Percentiles rank a stretch among this genome's conserved stretches.
These are phyloP conservation scores for Amniculicola lignicola DNA, from an alignment of 495 filamentous ascomycete genomes.

Conservation along the genomic window DNA sequence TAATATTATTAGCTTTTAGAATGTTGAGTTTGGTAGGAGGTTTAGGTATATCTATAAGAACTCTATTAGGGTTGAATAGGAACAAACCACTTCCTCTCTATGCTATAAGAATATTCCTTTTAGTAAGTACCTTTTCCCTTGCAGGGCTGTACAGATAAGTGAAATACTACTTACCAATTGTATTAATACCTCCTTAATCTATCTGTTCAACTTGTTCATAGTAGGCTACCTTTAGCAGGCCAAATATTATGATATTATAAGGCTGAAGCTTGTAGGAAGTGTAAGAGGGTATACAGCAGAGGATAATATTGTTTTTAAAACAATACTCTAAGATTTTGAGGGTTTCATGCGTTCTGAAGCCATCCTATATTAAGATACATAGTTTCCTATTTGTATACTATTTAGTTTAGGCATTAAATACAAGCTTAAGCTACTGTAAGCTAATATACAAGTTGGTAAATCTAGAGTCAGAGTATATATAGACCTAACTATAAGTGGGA, in stretches of 20 bases:
- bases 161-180: constrained; percentile 10
- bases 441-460: too few relatives aligned
- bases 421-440: too few relatives aligned
- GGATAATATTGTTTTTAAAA: constrained; percentile 20
- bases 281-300: constrained; percentile 4
- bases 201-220: constrained; percentile 4
- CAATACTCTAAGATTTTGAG: constrained; percentile 15
- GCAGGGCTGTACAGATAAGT: constrained; percentile 8
- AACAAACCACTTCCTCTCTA: constrained; percentile 10
- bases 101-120: constrained; percentile 4
- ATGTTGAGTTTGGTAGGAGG: not conserved
- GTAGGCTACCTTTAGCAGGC: constrained; percentile 7
- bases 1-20: not conserved
- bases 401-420: too few relatives aligned
- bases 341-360: constrained; percentile 11
- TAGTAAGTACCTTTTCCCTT: constrained; percentile 1
- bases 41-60: constrained; percentile 8
- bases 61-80: constrained; percentile 8
- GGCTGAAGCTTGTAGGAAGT: constrained; percentile 11
- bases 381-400: too few relatives aligned
- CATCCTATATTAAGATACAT: too few relatives aligned
- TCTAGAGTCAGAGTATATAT: too few relatives aligned
- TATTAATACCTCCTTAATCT: constrained; percentile 1
- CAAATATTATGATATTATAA: constrained; percentile 5
- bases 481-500: too few relatives aligned